phyloP scores from a whole-genome alignment of 2,329 filamentous ascomycete genomes.

The Didymella arachidicola region DNA sequence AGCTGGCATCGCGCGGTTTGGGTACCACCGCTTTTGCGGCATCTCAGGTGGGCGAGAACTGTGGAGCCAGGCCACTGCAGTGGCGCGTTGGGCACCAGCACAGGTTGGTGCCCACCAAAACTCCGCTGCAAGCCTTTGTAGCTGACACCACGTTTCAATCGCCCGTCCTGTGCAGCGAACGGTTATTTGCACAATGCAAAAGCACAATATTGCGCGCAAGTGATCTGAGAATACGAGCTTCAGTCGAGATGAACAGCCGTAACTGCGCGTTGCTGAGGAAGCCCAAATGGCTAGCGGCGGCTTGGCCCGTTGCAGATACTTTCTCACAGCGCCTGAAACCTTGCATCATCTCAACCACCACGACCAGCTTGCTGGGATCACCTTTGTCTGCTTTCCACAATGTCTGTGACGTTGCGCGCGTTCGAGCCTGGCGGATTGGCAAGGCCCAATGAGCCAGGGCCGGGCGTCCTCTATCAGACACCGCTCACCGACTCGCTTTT shows the following conservation, averaged over 20 bases:
- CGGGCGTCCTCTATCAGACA: constrained; percentile 17
- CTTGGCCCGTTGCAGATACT: constrained; percentile 19
- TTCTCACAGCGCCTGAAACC: constrained; percentile 17
- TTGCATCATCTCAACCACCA: constrained; percentile 21
- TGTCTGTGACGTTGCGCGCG: constrained; percentile 22
- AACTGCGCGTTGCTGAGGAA: background rate
- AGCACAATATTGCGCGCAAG: background rate
- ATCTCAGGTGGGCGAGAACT: constrained; percentile 35
- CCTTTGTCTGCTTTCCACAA: constrained; percentile 12
- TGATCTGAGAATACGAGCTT: background rate
- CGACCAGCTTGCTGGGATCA: constrained; percentile 16
- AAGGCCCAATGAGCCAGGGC: constrained; percentile 15
- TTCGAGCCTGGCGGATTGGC: constrained; percentile 10
- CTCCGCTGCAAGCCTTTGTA: constrained; percentile 18
- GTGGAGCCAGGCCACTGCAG: constrained; percentile 33
- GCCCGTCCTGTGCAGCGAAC: background rate
- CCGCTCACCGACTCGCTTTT: constrained; percentile 34
- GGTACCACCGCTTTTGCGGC: constrained; percentile 37
- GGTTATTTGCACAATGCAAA: constrained; percentile 2
- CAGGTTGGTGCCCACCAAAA: constrained; percentile 27
- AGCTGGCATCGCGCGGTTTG: constrained; percentile 35
- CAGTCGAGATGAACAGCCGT: background rate
- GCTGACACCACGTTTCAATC: constrained; percentile 20
- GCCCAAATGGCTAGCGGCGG: constrained; percentile 12
- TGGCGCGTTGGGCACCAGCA: constrained; percentile 43